These are phyloP conservation scores for Telfairia occidentalis DNA, from an alignment of 331 rosid species.

Conservation along the genomic window DNA sequence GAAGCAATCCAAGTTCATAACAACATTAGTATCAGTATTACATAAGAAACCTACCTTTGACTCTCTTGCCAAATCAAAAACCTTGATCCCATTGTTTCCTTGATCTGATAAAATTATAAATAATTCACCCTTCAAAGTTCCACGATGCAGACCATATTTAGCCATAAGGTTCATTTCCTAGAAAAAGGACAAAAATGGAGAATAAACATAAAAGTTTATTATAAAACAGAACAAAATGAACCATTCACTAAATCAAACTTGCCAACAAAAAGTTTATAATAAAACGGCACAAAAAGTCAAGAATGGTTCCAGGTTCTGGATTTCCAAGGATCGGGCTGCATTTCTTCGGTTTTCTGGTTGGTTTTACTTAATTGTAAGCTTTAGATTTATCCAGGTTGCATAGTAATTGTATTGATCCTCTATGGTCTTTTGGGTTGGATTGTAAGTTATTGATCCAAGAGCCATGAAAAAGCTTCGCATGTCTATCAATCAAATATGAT, in stretches of 20 bases:
- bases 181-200: slow-evolving; percentile 4
- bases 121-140: slow-evolving; percentile 74
- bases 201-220: not conserved
- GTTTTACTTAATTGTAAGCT: not conserved
- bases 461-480: not conserved
- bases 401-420: too few species aligned
- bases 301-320: not conserved
- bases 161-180: slow-evolving; percentile 67
- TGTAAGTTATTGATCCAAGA: not conserved
- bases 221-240: not conserved
- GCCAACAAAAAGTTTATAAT: not conserved
- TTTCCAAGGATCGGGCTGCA: not conserved
- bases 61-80: slow-evolving; percentile 61
- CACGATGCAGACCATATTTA: slow-evolving; percentile 57
- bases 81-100: slow-evolving; percentile 73
- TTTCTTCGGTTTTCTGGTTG: not conserved
- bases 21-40: not conserved
- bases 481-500: not conserved
- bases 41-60: slow-evolving; percentile 54
- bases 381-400: not conserved
- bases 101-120: slow-evolving; percentile 58
- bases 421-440: not conserved
- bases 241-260: slow-evolving; percentile 3
- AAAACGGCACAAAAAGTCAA: not conserved
- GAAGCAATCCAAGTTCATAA: not conserved